Evolutionary conservation across 192 early-diverging fungal species (phyloP), one percentile per base, ranked within the genome.

Genomic region (Borealophlyctis nickersoniae): DNA sequence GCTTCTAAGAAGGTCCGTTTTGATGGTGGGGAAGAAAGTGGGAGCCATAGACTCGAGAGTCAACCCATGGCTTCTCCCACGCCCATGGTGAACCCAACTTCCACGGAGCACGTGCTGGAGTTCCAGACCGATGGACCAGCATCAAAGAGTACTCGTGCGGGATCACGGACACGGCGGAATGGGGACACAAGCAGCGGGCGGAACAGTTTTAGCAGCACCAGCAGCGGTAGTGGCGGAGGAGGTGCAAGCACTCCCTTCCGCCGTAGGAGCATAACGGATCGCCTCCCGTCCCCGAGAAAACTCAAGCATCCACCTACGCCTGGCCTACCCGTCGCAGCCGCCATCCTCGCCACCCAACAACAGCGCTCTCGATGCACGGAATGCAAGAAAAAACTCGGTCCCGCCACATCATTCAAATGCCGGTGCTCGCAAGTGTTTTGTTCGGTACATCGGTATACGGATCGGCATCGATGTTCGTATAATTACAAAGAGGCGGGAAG

Each of bases 301-400:
- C n/a, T n/a, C n/a, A 7, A 53, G 11, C 52, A 4, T 26, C 52
- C 16, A 13, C 52, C 52, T 24, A 22, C 52, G 14, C 23, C 52
- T 26, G 5, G 11, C 52, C 16, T 16, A 7, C 52, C 13, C 26
- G 16, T 22, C 52, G 26, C 52, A 7, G 26, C 52, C 7, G 26
- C 52, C 5, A 7, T 23, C 26, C 52, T 27, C 5, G n/a, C 52
- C 7, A 24, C 52, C 7, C 61, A 71, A 13, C 11, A 66, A 3
- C 58, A 75, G 56, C 32, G 22, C 22, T n/a, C n/a, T n/a, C 16
- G 60, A 4, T 81, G 82, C 69, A 52, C 23, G 14, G 34, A 29
- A 36, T 84, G 82, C 64, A 73, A 71, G 28, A 83, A 84, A 56
- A 84, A 84, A 54, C 48, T 85, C 27, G 74, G 78, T 11, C 69